Evolutionary conservation across 2,329 filamentous ascomycete species (phyloP), one percentile per base, ranked within the genome.

Genomic region (Fonsecaea monophora): DNA sequence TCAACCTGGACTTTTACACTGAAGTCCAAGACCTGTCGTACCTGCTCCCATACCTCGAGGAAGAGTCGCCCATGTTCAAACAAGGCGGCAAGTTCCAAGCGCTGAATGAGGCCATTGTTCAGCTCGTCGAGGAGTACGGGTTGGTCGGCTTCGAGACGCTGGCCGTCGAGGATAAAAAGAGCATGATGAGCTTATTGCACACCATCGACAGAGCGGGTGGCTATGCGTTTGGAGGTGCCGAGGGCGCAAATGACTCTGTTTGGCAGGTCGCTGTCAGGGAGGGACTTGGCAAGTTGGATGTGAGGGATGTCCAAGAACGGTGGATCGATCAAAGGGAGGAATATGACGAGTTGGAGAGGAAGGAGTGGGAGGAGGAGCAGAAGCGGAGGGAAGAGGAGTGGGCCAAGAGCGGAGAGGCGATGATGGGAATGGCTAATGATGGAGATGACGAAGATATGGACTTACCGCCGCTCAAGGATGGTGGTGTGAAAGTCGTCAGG

Each of bases 1-100:
- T 99, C 83, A 97, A 97, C 74, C 88, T 99, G 67, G 94, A 97
- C 71, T 99, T 90, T 79, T 99, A 98, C 78, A 98, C 95, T 68
- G 94, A 99, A 78, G 94, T 98, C 7, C 94, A 99, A 78, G 93
- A 97, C 74, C 86, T 99, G 3, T 87, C 87, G 25, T 92, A 97
- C 72, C 84, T 99, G 12, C 85, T 95, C 0, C 92, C 93, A 1
- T 85, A 89, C 67, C 87, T 99, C 50, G 89, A 93, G 73, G 85
- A 87, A 30, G 95, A 99, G 78, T 90, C 90, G 1, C 88, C 92
- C 0, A 85, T 84, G 5, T 79, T 90, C 76, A 85, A 85, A 6
- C 89, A 87, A 72, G 55, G 58, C 13, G 68, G 66, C 3, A 97
- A 96, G 76, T 98, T 96, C 76, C 86, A 89, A 59, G 88, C 89